phyloP scores from a whole-genome alignment of 805 yeast species.

The Metschnikowia proteae region DNA sequence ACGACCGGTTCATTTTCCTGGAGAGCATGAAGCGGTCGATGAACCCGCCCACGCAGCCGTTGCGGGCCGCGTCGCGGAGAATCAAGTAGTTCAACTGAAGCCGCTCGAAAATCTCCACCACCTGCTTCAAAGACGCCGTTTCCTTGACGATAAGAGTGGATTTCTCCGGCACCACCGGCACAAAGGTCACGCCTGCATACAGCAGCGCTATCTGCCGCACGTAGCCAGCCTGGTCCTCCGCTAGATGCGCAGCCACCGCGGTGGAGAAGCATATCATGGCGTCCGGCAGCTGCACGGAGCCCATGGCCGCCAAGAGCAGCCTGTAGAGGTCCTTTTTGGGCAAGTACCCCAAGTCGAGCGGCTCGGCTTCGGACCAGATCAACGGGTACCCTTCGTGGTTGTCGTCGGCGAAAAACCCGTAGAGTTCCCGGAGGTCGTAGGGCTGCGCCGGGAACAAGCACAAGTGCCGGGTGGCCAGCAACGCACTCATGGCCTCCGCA shows the following conservation, averaged over 20 bases:
- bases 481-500: constrained; percentile 30
- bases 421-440: constrained; percentile 21
- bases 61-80: constrained; percentile 19
- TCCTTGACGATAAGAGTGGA: constrained; percentile 28
- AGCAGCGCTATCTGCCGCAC: constrained; percentile 4
- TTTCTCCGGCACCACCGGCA: constrained; percentile 11
- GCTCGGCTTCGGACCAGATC: constrained; percentile 23
- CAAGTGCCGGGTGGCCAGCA: constrained; percentile 26
- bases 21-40: constrained; percentile 37
- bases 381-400: constrained; percentile 43
- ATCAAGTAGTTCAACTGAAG: constrained; percentile 35
- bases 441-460: constrained; percentile 25
- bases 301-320: constrained; percentile 13
- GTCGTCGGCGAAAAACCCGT: constrained; percentile 26
- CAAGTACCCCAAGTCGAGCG: constrained; percentile 33
- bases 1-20: constrained; percentile 26
- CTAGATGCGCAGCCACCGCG: constrained; percentile 8
- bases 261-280: constrained; percentile 12
- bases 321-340: constrained; percentile 25
- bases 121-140: constrained; percentile 28
- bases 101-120: constrained; percentile 38
- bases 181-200: constrained; percentile 3
- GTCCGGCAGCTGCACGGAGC: constrained; percentile 13
- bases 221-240: constrained; percentile 4
- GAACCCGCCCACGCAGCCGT: constrained; percentile 30